A percentile compares a stretch with the other conserved stretches of the same genome.
Conservation (phyloP, 2,329 filamentous ascomycete species). For the Pseudonectria buxi region DNA sequence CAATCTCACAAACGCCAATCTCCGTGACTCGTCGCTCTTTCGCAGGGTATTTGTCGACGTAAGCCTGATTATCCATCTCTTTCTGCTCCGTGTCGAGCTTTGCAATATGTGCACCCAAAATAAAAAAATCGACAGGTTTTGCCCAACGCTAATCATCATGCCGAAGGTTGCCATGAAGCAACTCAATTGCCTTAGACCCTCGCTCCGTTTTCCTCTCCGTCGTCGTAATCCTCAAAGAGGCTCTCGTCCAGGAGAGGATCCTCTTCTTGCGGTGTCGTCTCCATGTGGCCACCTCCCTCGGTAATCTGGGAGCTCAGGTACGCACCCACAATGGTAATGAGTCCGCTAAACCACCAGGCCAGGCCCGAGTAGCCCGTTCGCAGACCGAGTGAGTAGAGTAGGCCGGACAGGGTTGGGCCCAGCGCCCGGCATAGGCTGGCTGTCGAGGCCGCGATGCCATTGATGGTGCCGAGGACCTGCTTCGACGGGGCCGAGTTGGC, state of each 20-base stretch:
- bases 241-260: constrained; percentile 27
- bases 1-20: too few relatives aligned
- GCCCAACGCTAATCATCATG: too few relatives aligned
- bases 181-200: constrained; percentile 18
- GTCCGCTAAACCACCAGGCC: constrained; percentile 85
- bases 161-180: constrained; percentile 3
- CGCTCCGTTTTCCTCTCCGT: constrained; percentile 17
- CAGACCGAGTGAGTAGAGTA: constrained; percentile 76
- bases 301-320: constrained; percentile 69
- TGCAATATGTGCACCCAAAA: too few relatives aligned
- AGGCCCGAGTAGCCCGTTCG: constrained; percentile 77
- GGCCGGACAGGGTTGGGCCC: constrained; percentile 79
- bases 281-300: constrained; percentile 48
- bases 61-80: too few relatives aligned
- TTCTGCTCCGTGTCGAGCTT: too few relatives aligned
- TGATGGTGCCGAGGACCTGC: constrained; percentile 81
- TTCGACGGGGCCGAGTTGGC: constrained; percentile 82
- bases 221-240: constrained; percentile 25
- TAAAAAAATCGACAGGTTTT: too few relatives aligned
- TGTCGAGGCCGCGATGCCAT: constrained; percentile 84
- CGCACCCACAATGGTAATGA: constrained; percentile 69
- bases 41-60: too few relatives aligned
- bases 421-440: constrained; percentile 84
- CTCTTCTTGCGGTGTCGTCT: constrained; percentile 35
- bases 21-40: too few relatives aligned